Evolutionary conservation across 148 eudicot genomes (phyloP).

Genomic region (Heliosperma pusillum): DNA sequence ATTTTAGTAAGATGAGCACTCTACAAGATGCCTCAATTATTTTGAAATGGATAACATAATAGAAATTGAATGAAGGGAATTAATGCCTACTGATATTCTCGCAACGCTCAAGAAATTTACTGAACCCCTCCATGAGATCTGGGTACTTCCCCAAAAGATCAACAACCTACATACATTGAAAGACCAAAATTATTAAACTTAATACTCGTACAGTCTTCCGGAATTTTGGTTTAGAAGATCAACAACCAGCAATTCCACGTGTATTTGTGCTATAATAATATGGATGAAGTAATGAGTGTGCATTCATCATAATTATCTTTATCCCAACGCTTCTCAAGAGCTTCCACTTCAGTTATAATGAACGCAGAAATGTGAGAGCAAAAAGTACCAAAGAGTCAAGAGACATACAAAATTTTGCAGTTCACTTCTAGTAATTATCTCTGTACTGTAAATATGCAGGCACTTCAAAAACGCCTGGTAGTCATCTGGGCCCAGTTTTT

Average conservation of each 20-base stretch:
- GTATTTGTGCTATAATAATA: too few relatives aligned
- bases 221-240: neutral
- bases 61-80: neutral
- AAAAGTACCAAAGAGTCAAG: conserved; percentile 1
- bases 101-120: conserved; percentile 79
- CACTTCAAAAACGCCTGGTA: conserved; percentile 97
- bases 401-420: conserved; percentile 77
- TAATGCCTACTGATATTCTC: conserved; percentile 66
- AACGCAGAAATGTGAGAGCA: neutral
- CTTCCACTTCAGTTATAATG: too few relatives aligned
- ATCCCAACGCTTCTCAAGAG: too few relatives aligned
- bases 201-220: neutral
- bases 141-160: conserved; percentile 88
- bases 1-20: conserved; percentile 2
- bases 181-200: conserved; percentile 15
- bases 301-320: too few relatives aligned
- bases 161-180: conserved; percentile 46
- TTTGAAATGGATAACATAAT: neutral
- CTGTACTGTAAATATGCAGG: conserved; percentile 93
- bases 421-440: conserved; percentile 83
- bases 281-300: too few relatives aligned
- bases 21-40: neutral
- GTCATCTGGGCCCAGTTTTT: conserved; percentile 65
- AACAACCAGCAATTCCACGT: neutral
- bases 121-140: conserved; percentile 97